phyloP scores from a whole-genome alignment of 768 basidiomycete genomes.

The Tulasnella sp. region DNA sequence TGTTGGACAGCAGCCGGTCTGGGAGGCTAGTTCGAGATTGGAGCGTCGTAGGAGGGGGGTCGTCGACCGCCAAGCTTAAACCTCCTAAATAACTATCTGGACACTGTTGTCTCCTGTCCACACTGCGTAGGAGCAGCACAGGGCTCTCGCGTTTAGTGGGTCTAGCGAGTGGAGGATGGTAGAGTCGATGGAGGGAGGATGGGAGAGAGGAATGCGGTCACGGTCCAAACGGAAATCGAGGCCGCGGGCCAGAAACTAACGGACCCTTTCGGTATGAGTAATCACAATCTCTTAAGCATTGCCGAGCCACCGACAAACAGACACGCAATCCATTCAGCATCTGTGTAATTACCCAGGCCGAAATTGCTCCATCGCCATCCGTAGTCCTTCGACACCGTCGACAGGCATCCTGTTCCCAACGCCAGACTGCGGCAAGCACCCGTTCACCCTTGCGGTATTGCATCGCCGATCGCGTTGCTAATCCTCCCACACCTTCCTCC shows the following conservation, averaged over 20 bases:
- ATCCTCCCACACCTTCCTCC: no score
- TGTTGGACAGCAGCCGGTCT: conserved; percentile 2
- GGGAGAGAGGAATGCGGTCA: conserved; percentile 2
- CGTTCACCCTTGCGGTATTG: no score
- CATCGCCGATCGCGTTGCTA: no score
- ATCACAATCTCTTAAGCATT: conserved; percentile 3
- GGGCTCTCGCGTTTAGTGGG: neutral
- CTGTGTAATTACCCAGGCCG: no score
- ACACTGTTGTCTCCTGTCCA: neutral
- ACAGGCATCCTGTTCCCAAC: no score
- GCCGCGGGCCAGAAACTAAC: conserved; percentile 11
- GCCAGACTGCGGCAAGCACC: no score
- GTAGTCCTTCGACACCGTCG: no score
- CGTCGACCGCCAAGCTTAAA: conserved; percentile 1
- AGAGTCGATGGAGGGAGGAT: neutral
- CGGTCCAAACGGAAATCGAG: conserved; percentile 13
- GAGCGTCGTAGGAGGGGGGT: neutral
- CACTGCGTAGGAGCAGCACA: neutral
- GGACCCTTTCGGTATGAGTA: neutral
- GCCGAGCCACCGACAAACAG: no score
- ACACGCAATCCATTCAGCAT: no score
- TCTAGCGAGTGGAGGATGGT: neutral
- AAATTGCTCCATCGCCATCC: no score
- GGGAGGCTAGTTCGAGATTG: conserved; percentile 10
- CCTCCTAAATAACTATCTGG: neutral